A percentile compares a stretch with the other conserved stretches of the same genome.
Evolutionary conservation across 2,329 filamentous ascomycete genomes (phyloP).

Genomic region (Byssothecium circinans): DNA sequence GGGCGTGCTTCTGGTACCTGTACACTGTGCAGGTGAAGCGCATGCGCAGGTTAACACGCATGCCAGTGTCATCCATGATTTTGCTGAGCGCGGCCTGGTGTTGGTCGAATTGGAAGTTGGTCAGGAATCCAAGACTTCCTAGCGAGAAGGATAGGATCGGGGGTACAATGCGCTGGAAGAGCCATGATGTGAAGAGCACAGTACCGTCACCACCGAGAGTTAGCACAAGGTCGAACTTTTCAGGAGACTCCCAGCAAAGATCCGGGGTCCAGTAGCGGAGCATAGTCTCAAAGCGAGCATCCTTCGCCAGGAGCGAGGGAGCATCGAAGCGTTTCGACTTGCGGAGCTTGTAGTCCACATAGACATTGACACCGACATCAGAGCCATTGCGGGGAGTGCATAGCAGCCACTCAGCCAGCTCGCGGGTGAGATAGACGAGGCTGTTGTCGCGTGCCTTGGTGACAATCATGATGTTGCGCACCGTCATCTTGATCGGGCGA

Average conservation of each 20-base stretch:
- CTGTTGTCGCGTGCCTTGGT: conserved; percentile 97
- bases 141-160: conserved; percentile 83
- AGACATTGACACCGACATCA: conserved; percentile 91
- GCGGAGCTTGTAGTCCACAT: conserved; percentile 93
- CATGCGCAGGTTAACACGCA: conserved; percentile 98
- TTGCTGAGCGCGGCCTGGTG: conserved; percentile 86
- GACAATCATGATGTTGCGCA: conserved; percentile 95
- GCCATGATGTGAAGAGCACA: conserved; percentile 84
- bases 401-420: conserved; percentile 85
- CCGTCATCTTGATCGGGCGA: conserved; percentile 85
- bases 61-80: conserved; percentile 91
- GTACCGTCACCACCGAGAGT: conserved; percentile 86
- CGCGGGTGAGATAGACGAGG: conserved; percentile 83
- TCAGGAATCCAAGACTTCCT: conserved; percentile 84
- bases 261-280: conserved; percentile 96
- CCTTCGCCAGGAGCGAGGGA: conserved; percentile 68
- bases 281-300: conserved; percentile 78
- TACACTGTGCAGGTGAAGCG: conserved; percentile 98
- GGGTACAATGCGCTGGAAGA: conserved; percentile 87
- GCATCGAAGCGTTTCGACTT: conserved; percentile 87
- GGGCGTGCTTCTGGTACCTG: conserved; percentile 57
- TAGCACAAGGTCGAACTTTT: conserved; percentile 92
- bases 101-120: conserved; percentile 81
- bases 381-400: conserved; percentile 86
- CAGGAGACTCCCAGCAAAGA: conserved; percentile 88